These are phyloP conservation scores for Psilocybe tampanensis DNA, from an alignment of 768 basidiomycete species.

Conservation along the genomic window DNA sequence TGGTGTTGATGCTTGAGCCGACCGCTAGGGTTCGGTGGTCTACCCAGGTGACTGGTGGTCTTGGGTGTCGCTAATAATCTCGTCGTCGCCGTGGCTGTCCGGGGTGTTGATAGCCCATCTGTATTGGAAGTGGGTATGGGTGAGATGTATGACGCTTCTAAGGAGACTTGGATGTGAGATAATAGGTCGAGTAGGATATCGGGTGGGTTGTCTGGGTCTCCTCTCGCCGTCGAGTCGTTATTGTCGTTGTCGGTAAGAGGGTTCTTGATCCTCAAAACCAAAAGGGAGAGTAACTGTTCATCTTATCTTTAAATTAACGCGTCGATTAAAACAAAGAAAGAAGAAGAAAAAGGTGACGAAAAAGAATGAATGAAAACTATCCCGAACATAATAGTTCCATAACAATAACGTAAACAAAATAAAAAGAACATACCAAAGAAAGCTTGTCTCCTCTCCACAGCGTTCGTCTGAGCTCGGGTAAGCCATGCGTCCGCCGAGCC, in stretches of 20 bases:
- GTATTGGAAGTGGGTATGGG: constrained; percentile 40
- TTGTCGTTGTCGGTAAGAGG: too few species aligned
- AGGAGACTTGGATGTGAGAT: constrained; percentile 71
- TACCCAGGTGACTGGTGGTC: constrained; percentile 46
- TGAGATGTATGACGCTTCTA: constrained; percentile 83
- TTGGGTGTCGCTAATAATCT: constrained; percentile 55
- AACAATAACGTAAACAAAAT: too few species aligned
- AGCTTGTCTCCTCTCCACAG: constrained; percentile 60
- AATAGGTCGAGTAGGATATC: constrained; percentile 59
- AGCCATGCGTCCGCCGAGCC: constrained; percentile 65
- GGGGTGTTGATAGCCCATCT: constrained; percentile 34
- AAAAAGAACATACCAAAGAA: constrained; percentile 66
- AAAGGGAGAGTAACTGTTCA: constrained; percentile 54
- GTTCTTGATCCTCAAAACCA: constrained; percentile 62
- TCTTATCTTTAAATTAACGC: constrained; percentile 42
- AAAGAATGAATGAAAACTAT: too few species aligned
- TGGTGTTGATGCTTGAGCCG: constrained; percentile 44
- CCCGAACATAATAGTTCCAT: too few species aligned
- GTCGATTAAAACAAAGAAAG: too few species aligned
- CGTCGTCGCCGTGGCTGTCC: too few species aligned
- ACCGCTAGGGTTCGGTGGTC: constrained; percentile 32
- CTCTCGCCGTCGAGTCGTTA: too few species aligned
- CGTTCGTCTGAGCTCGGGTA: constrained; percentile 38
- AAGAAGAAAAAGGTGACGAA: too few species aligned
- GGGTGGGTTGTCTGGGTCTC: constrained; percentile 42